A percentile compares a stretch with the other conserved stretches of the same genome.
Conservation (phyloP, 2,329 filamentous ascomycete species). For the Clarireedia homoeocarpa region DNA sequence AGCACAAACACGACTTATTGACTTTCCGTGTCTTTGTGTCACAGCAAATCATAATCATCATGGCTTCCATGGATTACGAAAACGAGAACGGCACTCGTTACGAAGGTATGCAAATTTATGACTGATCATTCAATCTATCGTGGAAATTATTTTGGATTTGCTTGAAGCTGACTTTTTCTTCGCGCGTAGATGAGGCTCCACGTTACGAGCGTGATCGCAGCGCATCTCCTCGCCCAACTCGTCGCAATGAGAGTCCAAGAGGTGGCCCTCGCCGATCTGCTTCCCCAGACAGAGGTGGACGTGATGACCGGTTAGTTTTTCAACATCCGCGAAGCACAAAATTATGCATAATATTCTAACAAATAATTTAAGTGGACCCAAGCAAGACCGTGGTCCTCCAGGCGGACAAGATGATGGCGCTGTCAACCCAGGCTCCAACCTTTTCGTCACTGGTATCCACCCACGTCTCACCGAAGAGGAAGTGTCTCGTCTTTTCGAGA, state of each 20-base stretch:
- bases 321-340: background rate
- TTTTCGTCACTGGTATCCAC: slow-evolving; percentile 97
- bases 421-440: slow-evolving; percentile 89
- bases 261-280: slow-evolving; percentile 56
- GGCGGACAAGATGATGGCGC: slow-evolving; percentile 64
- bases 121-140: background rate
- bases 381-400: slow-evolving; percentile 41
- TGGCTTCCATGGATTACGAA: slow-evolving; percentile 63
- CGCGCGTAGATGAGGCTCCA: slow-evolving; percentile 48
- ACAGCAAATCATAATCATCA: slow-evolving; percentile 19
- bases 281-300: slow-evolving; percentile 47
- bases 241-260: slow-evolving; percentile 47
- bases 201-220: slow-evolving; percentile 62
- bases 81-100: slow-evolving; percentile 58
- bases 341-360: slow-evolving; percentile 7
- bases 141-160: slow-evolving; percentile 9
- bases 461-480: slow-evolving; percentile 84
- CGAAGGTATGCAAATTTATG: slow-evolving; percentile 43
- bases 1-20: background rate
- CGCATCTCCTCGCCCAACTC: slow-evolving; percentile 51
- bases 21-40: slow-evolving; percentile 2
- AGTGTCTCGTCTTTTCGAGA: slow-evolving; percentile 92
- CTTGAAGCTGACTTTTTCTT: slow-evolving; percentile 8
- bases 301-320: slow-evolving; percentile 37
- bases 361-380: slow-evolving; percentile 34